Evolutionary conservation across 2,329 filamentous ascomycete species (phyloP).

Genomic region (Scorias spongiosa): DNA sequence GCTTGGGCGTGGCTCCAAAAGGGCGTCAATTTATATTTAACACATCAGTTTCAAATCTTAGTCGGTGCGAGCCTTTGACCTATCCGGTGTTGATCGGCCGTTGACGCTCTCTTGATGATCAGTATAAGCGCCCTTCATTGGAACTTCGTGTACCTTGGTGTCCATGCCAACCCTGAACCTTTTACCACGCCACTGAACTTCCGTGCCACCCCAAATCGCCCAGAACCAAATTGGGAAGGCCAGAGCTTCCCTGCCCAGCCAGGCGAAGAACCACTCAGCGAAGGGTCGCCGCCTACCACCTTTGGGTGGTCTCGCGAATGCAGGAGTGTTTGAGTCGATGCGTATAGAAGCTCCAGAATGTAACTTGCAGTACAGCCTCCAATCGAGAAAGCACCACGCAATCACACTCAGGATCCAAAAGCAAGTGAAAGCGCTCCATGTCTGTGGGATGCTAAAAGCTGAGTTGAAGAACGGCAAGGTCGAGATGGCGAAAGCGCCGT

Average conservation of each 20-base stretch:
- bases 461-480: conserved; percentile 50
- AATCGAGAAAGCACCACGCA: conserved; percentile 63
- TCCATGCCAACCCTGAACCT: conserved; percentile 70
- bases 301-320: conserved; percentile 46
- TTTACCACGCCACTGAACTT: conserved; percentile 74
- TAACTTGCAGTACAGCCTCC: conserved; percentile 55
- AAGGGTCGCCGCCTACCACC: conserved; percentile 40
- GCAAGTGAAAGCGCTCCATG: conserved; percentile 50
- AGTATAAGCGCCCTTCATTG: neutral
- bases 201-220: conserved; percentile 78
- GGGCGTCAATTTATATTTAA: no score
- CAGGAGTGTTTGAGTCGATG: conserved; percentile 55
- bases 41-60: no score
- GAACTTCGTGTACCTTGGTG: conserved; percentile 53
- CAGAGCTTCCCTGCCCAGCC: conserved; percentile 69
- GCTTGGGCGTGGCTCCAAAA: no score
- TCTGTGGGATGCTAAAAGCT: conserved; percentile 39
- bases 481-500: conserved; percentile 65
- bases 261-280: conserved; percentile 59
- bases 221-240: conserved; percentile 82
- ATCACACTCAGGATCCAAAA: conserved; percentile 53
- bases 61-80: neutral
- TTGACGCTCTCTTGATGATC: neutral
- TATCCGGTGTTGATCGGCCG: neutral
- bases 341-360: conserved; percentile 60